Evolutionary conservation across 1,139 yeast species (phyloP).

Genomic region (Scheffersomyces titani): DNA sequence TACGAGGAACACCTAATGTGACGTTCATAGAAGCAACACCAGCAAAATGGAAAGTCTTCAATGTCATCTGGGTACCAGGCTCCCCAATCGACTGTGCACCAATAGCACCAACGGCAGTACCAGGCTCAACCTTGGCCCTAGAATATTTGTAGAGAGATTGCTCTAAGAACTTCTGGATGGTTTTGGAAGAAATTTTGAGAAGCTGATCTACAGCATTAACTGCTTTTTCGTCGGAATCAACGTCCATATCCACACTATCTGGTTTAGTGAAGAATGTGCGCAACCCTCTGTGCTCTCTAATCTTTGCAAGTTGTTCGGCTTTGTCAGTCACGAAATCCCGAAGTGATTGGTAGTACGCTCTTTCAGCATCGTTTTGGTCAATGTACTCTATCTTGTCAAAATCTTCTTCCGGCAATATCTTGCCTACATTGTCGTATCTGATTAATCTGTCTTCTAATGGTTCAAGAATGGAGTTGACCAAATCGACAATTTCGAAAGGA

Average conservation of each 20-base stretch:
- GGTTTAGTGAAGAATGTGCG: slow-evolving; percentile 35
- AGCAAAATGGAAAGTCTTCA: slow-evolving; percentile 98
- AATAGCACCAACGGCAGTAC: slow-evolving; percentile 98
- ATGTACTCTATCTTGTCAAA: slow-evolving; percentile 56
- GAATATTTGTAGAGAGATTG: slow-evolving; percentile 82
- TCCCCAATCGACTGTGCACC: slow-evolving; percentile 99
- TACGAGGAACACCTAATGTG: slow-evolving; percentile 98
- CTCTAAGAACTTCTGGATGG: slow-evolving; percentile 68
- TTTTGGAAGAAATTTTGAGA: slow-evolving; percentile 62
- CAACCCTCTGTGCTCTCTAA: slow-evolving; percentile 57
- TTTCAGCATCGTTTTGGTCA: slow-evolving; percentile 84
- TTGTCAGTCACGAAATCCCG: slow-evolving; percentile 61
- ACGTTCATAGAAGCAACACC: slow-evolving; percentile 99
- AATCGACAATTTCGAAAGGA: slow-evolving; percentile 68
- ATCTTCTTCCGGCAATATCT: slow-evolving; percentile 41
- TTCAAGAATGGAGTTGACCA: slow-evolving; percentile 54
- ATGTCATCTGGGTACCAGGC: slow-evolving; percentile 99
- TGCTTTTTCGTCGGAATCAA: slow-evolving; percentile 48
- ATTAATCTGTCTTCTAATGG: slow-evolving; percentile 63
- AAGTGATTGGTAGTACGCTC: slow-evolving; percentile 77
- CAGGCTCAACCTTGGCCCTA: slow-evolving; percentile 95
- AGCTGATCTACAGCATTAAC: slow-evolving; percentile 68
- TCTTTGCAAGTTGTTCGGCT: slow-evolving; percentile 55
- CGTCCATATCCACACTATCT: slow-evolving; percentile 41
- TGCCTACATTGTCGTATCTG: slow-evolving; percentile 76